Conservation (phyloP, 192 early-diverging fungal genomes). For the Coemansia reversa region DNA sequence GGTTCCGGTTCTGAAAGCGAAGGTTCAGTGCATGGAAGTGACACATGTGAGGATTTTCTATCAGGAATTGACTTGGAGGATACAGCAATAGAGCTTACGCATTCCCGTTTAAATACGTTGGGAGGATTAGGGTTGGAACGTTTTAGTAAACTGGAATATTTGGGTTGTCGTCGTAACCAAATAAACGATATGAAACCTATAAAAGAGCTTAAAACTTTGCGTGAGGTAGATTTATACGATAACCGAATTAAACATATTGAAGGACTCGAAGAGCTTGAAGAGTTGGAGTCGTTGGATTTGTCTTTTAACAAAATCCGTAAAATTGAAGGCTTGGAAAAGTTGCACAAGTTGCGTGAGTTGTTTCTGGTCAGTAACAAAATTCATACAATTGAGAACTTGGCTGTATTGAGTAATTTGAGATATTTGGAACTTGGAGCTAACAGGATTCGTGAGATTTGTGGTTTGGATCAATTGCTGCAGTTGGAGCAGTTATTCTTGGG, state of each 20-base stretch:
- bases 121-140: conserved; percentile 23
- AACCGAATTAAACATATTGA: conserved; percentile 82
- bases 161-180: conserved; percentile 84
- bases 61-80: conserved; percentile 15
- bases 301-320: conserved; percentile 94
- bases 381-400: conserved; percentile 74
- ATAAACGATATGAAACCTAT: conserved; percentile 68
- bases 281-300: conserved; percentile 77
- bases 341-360: conserved; percentile 68
- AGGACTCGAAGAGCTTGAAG: conserved; percentile 58
- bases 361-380: conserved; percentile 97
- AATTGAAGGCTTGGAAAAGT: conserved; percentile 66
- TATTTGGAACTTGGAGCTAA: conserved; percentile 96
- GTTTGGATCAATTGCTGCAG: conserved; percentile 74
- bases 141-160: conserved; percentile 54
- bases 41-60: conserved; percentile 8
- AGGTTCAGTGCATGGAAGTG: background rate
- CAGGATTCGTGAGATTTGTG: conserved; percentile 84
- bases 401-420: conserved; percentile 61
- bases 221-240: conserved; percentile 94
- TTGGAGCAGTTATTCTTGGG: conserved; percentile 93
- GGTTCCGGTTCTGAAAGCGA: conserved; percentile 4
- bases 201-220: conserved; percentile 54
- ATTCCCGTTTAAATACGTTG: conserved; percentile 32
- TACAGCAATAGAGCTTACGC: conserved; percentile 45